Base-by-base conservation (phyloP, 371 early-diverging fungal genomes). In the Rhizopus stolonifer region DNA sequence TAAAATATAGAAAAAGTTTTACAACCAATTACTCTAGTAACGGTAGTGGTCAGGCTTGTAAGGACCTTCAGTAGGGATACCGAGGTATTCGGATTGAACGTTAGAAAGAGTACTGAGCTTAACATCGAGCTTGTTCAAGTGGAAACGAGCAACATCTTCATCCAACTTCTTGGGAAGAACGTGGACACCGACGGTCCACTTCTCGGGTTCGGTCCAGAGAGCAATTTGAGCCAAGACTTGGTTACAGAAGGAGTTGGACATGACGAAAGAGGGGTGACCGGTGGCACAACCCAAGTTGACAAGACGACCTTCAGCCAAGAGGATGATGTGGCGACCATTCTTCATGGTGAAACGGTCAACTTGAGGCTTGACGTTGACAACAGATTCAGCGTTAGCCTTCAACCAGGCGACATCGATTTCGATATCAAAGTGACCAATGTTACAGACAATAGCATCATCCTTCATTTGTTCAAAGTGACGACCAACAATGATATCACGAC, bases 241-340 rank as follows among this genome's bases (percentile, higher is more conserved):
- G 92, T 97, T 97, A 64, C 91, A 87, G 88, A 99, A 99, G 55
- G 98, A 97, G 91, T 92, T 94, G 85, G 93, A 92, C 99, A 98
- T 99, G 83, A 97, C 98, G 69, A 98, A 96, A 64, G 90, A 90
- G 56, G 98, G 96, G 84, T 97, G 98, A 60, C 99, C 99, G 64
- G 96, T 96, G 68, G 96, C 99, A 83, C 99, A 99, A 52, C 96
- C 98, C 72, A 99, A 83, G 90, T 98, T 99, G 80, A 98, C 98
- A 62, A 99, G 88, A 80, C 99, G 94, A 64, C 98, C 98, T 77
- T 97, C 95, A 61, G 98, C 99, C 52, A 98, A 88, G 54, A 94
- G 85, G 72, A 99, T 94, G 73, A 98, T 79, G 85, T 95, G 95
- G 67, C 85, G 84, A 67, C 96, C 98, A 68, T 74, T 90, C 79